Conservation (phyloP, 192 early-diverging fungal genomes). For the Linnemannia elongata region DNA sequence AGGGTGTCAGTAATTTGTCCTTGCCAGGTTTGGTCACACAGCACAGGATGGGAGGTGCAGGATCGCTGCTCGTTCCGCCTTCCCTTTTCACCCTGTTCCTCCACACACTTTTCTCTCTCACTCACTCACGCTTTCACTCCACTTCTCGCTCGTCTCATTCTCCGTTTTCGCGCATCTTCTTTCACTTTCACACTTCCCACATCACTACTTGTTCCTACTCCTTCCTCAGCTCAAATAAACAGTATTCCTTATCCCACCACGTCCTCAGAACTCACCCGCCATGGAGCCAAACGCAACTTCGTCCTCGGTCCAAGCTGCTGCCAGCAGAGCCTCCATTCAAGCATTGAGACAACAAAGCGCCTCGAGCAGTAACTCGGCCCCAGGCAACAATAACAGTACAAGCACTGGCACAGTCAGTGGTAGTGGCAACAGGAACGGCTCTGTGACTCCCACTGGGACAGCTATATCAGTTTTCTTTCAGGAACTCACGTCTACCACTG, state of each 20-base stretch:
- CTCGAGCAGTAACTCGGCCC: not conserved
- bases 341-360: slow-evolving; percentile 1
- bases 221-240: not conserved
- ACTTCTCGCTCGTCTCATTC: not conserved
- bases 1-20: not conserved
- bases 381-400: not conserved
- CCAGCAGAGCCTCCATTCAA: slow-evolving; percentile 14
- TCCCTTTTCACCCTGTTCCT: no score
- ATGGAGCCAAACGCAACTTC: slow-evolving; percentile 34
- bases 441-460: not conserved
- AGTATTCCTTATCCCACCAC: not conserved
- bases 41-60: not conserved
- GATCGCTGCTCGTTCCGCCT: not conserved
- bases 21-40: not conserved
- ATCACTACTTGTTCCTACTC: not conserved
- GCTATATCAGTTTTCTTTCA: slow-evolving; percentile 21
- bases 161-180: not conserved
- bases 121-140: not conserved
- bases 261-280: not conserved
- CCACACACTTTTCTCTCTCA: not conserved
- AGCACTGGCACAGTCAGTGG: not conserved
- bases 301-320: slow-evolving; percentile 22
- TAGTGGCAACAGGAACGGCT: not conserved
- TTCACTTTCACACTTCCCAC: not conserved
- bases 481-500: slow-evolving; percentile 38